phyloP scores from a whole-genome alignment of 2,329 filamentous ascomycete species.

The Trichoderma cornu-damae region DNA sequence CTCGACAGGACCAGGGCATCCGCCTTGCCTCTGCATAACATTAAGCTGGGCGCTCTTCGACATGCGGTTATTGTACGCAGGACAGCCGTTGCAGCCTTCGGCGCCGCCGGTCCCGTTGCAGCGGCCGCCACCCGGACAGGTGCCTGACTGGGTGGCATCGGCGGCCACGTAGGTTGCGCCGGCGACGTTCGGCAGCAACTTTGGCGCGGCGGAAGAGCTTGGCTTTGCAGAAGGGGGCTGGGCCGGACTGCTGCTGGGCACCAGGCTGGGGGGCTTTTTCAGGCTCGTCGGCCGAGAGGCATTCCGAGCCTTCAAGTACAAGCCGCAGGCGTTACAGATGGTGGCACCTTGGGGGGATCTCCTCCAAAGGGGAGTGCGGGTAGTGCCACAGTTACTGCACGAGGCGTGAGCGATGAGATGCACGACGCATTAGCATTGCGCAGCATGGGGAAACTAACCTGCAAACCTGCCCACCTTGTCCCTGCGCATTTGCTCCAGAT shows the following conservation, averaged over 20 bases:
- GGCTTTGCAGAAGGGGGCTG: conserved; percentile 40
- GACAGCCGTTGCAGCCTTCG: conserved; percentile 90
- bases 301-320: conserved; percentile 92
- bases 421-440: neutral
- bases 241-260: conserved; percentile 37
- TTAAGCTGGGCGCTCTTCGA: conserved; percentile 77
- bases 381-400: conserved; percentile 86
- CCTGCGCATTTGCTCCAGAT: conserved; percentile 20
- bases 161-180: conserved; percentile 70
- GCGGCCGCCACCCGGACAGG: conserved; percentile 87
- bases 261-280: conserved; percentile 63
- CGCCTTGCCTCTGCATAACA: conserved; percentile 45
- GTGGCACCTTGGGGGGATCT: conserved; percentile 88
- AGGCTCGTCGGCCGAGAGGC: conserved; percentile 84
- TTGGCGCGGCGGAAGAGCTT: conserved; percentile 36
- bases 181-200: conserved; percentile 38
- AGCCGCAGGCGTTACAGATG: conserved; percentile 95
- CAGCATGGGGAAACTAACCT: conserved; percentile 48
- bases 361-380: conserved; percentile 89
- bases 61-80: conserved; percentile 94
- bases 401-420: conserved; percentile 11
- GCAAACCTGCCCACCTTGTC: conserved; percentile 61
- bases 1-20: conserved; percentile 30
- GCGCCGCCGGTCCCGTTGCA: conserved; percentile 97
- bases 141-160: conserved; percentile 71